These are phyloP conservation scores for Globisporangium sylvaticum DNA, from an alignment of 352 stramenopile genomes.

Conservation along the genomic window DNA sequence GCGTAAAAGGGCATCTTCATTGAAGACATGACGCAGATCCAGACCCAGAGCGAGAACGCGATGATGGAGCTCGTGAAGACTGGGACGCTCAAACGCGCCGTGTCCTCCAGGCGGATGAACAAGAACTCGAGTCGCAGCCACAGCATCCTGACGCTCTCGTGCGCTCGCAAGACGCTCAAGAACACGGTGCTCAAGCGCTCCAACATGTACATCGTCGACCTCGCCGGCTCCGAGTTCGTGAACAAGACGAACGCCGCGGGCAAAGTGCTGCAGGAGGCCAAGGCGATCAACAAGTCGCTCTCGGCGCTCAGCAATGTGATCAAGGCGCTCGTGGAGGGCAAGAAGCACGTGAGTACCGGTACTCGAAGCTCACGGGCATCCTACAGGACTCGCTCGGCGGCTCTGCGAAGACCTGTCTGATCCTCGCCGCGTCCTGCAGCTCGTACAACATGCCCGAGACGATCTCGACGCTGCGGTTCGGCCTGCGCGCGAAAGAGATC, in stretches of 20 bases:
- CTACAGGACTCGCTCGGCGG: slow-evolving; percentile 90
- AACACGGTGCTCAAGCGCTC: slow-evolving; percentile 32
- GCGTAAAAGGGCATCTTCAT: slow-evolving; percentile 65
- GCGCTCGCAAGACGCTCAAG: slow-evolving; percentile 23
- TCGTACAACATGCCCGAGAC: slow-evolving; percentile 81
- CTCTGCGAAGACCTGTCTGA: slow-evolving; percentile 93
- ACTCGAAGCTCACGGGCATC: slow-evolving; percentile 84
- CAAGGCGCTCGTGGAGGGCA: slow-evolving; percentile 71
- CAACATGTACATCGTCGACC: slow-evolving; percentile 82
- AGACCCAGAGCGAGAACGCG: slow-evolving; percentile 26
- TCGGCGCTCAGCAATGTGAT: slow-evolving; percentile 85
- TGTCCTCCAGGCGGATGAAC: slow-evolving; percentile 89
- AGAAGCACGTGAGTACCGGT: slow-evolving; percentile 74
- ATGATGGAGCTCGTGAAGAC: slow-evolving; percentile 68
- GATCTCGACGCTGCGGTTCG: slow-evolving; percentile 74
- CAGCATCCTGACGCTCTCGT: slow-evolving; percentile 64
- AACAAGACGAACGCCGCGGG: slow-evolving; percentile 81
- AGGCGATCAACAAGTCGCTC: slow-evolving; percentile 85
- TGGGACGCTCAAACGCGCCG: slow-evolving; percentile 56
- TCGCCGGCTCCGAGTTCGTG: slow-evolving; percentile 82
- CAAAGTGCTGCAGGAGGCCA: slow-evolving; percentile 78
- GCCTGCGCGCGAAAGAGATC: slow-evolving; percentile 72
- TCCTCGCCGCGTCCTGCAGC: slow-evolving; percentile 89
- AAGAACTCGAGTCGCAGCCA: slow-evolving; percentile 83
- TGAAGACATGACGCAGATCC: slow-evolving; percentile 61